Evolutionary conservation across 805 yeast genomes (phyloP).

Genomic region (Wickerhamiella occidentalis): DNA sequence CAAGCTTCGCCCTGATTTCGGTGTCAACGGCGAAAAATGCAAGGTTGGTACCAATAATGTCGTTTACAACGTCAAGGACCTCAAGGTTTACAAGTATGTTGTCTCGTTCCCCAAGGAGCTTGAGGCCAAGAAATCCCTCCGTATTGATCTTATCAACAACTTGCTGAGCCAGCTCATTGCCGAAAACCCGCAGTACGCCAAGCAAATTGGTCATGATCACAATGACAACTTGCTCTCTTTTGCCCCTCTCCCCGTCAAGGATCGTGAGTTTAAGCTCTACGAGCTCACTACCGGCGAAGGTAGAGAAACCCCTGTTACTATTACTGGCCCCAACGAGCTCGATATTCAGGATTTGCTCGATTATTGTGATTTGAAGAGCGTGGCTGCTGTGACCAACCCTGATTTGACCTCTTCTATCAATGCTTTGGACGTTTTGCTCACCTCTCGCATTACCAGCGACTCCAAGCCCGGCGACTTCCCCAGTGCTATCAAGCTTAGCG

Average conservation of each 20-base stretch:
- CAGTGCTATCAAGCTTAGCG: slow-evolving; percentile 4
- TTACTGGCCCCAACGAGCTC: background rate
- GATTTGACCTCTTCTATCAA: slow-evolving; percentile 1
- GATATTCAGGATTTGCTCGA: slow-evolving; percentile 1
- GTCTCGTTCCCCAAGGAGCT: slow-evolving; percentile 11
- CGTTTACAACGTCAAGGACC: slow-evolving; percentile 8
- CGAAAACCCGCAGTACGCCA: slow-evolving; percentile 4
- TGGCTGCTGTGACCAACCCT: background rate
- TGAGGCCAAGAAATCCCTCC: slow-evolving; percentile 7
- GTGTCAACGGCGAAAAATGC: slow-evolving; percentile 7
- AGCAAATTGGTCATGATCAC: slow-evolving; percentile 11
- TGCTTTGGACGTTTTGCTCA: slow-evolving; percentile 9
- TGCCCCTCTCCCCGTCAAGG: slow-evolving; percentile 10
- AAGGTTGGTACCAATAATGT: slow-evolving; percentile 9
- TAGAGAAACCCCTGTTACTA: slow-evolving; percentile 2
- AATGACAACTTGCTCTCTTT: slow-evolving; percentile 10
- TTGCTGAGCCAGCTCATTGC: slow-evolving; percentile 8
- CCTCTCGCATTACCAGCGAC: slow-evolving; percentile 4
- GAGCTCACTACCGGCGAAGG: slow-evolving; percentile 10
- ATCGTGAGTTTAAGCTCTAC: slow-evolving; percentile 6
- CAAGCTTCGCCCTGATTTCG: slow-evolving; percentile 9
- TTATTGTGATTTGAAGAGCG: background rate
- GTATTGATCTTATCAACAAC: slow-evolving; percentile 9
- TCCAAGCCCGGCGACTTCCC: slow-evolving; percentile 4
- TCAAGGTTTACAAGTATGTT: slow-evolving; percentile 8